These are phyloP conservation scores for Calcarisporium arbuscula DNA, from an alignment of 2,329 filamentous ascomycete species.

Conservation along the genomic window DNA sequence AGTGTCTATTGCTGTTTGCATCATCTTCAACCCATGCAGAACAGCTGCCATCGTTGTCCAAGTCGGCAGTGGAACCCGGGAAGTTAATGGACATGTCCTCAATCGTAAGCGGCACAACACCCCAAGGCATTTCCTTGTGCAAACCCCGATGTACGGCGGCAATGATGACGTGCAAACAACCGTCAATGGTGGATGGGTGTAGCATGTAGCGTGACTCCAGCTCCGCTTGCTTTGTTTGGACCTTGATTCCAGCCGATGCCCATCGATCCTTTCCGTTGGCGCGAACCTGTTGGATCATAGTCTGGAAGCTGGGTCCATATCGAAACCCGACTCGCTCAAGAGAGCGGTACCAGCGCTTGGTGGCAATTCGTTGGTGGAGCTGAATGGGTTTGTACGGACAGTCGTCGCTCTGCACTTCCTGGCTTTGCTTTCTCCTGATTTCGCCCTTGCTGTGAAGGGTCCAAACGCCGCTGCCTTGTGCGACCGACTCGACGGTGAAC, in stretches of 20 bases:
- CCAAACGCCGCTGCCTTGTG: not conserved
- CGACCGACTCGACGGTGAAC: conserved; percentile 14
- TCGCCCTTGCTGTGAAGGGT: not conserved
- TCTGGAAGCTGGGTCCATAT: conserved; percentile 32
- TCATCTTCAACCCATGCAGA: conserved; percentile 7
- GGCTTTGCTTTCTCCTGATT: not conserved
- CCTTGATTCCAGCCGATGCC: conserved; percentile 19
- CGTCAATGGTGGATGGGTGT: conserved; percentile 34
- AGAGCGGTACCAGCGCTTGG: conserved; percentile 20
- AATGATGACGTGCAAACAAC: conserved; percentile 26
- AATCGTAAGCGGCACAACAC: conserved; percentile 21
- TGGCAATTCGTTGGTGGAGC: conserved; percentile 17
- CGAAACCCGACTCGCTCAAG: conserved; percentile 29
- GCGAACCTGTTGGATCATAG: conserved; percentile 21
- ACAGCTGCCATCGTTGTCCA: no score
- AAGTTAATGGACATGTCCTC: conserved; percentile 20
- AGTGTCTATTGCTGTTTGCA: conserved; percentile 14
- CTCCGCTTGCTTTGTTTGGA: conserved; percentile 7
- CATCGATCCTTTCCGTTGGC: conserved; percentile 19
- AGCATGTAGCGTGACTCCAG: conserved; percentile 32
- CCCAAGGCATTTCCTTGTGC: conserved; percentile 20
- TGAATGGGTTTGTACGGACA: conserved; percentile 8
- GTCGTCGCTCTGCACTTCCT: conserved; percentile 1
- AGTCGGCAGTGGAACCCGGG: no score
- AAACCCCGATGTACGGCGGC: conserved; percentile 22